A percentile compares a stretch with the other conserved stretches of the same genome.
phyloP scores from a whole-genome alignment of 2,329 filamentous ascomycete species.

The Sporothrix pseudoabietina region DNA sequence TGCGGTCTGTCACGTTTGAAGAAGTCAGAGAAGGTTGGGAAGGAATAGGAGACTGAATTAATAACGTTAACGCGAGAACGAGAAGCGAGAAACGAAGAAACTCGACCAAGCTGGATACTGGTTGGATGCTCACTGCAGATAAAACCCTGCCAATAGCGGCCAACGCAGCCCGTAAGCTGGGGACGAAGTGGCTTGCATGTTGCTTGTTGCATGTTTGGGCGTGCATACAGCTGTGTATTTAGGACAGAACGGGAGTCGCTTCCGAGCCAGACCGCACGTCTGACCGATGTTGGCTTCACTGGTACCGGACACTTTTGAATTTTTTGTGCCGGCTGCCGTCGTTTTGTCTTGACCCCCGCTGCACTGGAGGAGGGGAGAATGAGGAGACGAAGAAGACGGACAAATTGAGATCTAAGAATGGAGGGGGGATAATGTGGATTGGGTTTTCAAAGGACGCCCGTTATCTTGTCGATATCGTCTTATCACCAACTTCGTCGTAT shows the following conservation, averaged over 20 bases:
- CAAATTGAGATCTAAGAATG: neutral
- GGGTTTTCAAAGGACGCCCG: too few relatives aligned
- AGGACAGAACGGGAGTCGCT: neutral
- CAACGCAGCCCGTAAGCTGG: neutral
- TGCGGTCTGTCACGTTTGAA: neutral
- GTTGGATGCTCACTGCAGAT: conserved; percentile 9
- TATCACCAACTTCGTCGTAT: neutral
- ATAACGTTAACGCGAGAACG: neutral
- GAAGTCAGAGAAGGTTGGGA: neutral
- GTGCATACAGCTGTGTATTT: neutral
- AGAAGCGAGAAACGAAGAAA: neutral
- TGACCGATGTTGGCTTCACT: neutral
- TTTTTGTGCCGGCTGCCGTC: neutral
- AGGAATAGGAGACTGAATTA: neutral
- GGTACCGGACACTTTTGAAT: neutral
- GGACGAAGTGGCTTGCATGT: neutral
- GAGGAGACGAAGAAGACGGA: neutral
- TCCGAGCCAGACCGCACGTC: conserved; percentile 13
- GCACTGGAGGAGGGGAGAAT: neutral
- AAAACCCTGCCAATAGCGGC: conserved; percentile 1
- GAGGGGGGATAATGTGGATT: neutral
- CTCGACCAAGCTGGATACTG: neutral
- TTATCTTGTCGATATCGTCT: neutral
- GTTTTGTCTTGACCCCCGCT: neutral
- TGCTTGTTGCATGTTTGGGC: neutral